Evolutionary conservation across 78 protist species (phyloP), one percentile per base, ranked within the genome.

Genomic region (Pigoraptor vietnamica): DNA sequence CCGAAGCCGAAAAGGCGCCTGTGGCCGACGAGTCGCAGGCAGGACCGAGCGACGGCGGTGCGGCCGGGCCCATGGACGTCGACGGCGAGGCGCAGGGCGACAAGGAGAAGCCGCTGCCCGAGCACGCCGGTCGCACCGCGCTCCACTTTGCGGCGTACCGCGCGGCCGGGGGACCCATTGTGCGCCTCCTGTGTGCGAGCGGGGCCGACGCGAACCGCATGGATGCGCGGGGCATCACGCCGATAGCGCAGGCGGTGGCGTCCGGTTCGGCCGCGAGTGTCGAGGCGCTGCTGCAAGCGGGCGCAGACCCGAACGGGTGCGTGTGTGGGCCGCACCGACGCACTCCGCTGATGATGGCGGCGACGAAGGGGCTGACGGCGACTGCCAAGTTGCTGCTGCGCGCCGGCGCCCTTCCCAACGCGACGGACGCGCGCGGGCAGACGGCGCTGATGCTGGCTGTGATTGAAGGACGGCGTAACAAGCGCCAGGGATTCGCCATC

Each of bases 341-440:
- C 84, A 92, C 95, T 81, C 92, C 93, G n/a, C 55, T 93, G 36
- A 33, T 88, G 81, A 23, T 91, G 39, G 92, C 94, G 24, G 93
- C 95, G 10, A 10, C 67, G 81, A 6, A 25, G 10, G 95, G 95
- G 35, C 9, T 84, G 29, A 14, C 94, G n/a, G 40, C 87, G 40
- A 19, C 39, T 0, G 67, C 55, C 35, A 24, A 89, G 29, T 6
- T 38, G 32, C 32, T 94, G 87, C 82, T 93, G 24, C 33, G 32
- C 37, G 89, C 79, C 23, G 95, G 94, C 32, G 39, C 10, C 55
- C 23, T 0, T 21, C 33, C 39, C 21, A 37, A 0, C 89, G 55
- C 34, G n/a, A 23, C 48, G 24, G 89, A 21, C 48, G 23, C 21
- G 34, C 35, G 0, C 29, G 55, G 89, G 29, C 48, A 37, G 29